phyloP scores from a whole-genome alignment of 306 rosid genomes.

The Quercus dentata region DNA sequence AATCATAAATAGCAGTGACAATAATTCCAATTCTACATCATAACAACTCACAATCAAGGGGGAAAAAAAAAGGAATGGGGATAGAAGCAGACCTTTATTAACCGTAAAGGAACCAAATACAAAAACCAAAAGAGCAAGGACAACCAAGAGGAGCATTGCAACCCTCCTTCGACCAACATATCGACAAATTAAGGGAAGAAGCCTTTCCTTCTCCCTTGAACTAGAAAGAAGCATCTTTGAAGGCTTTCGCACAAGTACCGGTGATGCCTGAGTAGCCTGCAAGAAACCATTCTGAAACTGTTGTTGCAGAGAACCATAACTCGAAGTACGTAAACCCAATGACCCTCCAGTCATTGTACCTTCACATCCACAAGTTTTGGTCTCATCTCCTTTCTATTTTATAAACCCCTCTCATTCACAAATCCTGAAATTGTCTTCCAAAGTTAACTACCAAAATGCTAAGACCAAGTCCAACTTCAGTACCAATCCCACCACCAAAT shows the following conservation, averaged over 20 bases:
- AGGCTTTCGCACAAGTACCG: slow-evolving; percentile 58
- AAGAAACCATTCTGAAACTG: slow-evolving; percentile 54
- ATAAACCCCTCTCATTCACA: slow-evolving; percentile 21
- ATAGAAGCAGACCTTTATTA: slow-evolving; percentile 55
- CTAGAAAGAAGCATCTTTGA: slow-evolving; percentile 58
- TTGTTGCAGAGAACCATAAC: slow-evolving; percentile 69
- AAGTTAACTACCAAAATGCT: slow-evolving; percentile 20
- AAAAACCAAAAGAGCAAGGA: slow-evolving; percentile 65
- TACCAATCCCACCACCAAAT: slow-evolving; percentile 3
- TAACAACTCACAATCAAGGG: neutral
- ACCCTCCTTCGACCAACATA: slow-evolving; percentile 64
- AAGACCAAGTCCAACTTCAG: neutral
- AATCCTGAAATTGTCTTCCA: slow-evolving; percentile 3
- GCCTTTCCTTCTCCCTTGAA: slow-evolving; percentile 81
- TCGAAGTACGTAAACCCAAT: slow-evolving; percentile 81
- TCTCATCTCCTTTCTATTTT: slow-evolving; percentile 55
- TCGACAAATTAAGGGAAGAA: slow-evolving; percentile 48
- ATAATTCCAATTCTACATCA: slow-evolving; percentile 1
- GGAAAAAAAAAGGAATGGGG: neutral
- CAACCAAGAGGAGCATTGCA: slow-evolving; percentile 76
- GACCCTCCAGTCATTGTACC: slow-evolving; percentile 84
- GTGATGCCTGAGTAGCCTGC: slow-evolving; percentile 24
- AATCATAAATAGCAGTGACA: neutral
- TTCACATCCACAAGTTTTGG: slow-evolving; percentile 40
- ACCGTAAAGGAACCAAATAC: slow-evolving; percentile 60